Conservation (phyloP, 345 rosid genomes). For the Anacardium occidentale region DNA sequence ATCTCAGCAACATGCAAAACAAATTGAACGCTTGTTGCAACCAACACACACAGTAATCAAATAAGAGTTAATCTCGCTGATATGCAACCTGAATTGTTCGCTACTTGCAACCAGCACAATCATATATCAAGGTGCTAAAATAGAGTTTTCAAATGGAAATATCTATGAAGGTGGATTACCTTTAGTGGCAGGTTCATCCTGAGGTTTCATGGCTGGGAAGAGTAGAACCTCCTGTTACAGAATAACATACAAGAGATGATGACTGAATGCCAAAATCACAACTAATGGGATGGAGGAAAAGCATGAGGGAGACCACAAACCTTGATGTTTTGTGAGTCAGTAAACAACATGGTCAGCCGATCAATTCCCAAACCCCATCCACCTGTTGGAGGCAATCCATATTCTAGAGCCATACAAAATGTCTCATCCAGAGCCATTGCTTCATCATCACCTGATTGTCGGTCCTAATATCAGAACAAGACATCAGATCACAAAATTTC, state of each 20-base stretch:
- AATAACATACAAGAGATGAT: conserved; percentile 14
- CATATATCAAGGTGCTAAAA: not conserved
- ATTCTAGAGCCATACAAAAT: conserved; percentile 82
- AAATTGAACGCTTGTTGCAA: not conserved
- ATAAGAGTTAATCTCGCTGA: too few relatives aligned
- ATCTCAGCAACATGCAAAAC: not conserved
- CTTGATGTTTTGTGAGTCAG: conserved; percentile 97
- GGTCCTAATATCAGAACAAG: conserved; percentile 43
- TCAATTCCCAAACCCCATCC: conserved; percentile 98
- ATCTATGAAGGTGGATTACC: conserved; percentile 30
- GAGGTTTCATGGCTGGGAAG: conserved; percentile 99
- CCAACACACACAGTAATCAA: too few relatives aligned
- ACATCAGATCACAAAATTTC: not conserved
- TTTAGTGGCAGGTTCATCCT: conserved; percentile 68
- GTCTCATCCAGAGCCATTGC: conserved; percentile 97
- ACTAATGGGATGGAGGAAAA: not conserved
- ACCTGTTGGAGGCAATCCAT: conserved; percentile 91
- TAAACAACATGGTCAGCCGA: conserved; percentile 80
- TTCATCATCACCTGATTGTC: conserved; percentile 96
- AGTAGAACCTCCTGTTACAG: conserved; percentile 83
- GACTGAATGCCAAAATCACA: not conserved
- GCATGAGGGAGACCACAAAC: conserved; percentile 29
- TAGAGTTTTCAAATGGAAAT: not conserved
- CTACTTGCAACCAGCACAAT: not conserved
- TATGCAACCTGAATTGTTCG: not conserved